Conservation (phyloP, 768 basidiomycete species). For the Podaxis sp. region DNA sequence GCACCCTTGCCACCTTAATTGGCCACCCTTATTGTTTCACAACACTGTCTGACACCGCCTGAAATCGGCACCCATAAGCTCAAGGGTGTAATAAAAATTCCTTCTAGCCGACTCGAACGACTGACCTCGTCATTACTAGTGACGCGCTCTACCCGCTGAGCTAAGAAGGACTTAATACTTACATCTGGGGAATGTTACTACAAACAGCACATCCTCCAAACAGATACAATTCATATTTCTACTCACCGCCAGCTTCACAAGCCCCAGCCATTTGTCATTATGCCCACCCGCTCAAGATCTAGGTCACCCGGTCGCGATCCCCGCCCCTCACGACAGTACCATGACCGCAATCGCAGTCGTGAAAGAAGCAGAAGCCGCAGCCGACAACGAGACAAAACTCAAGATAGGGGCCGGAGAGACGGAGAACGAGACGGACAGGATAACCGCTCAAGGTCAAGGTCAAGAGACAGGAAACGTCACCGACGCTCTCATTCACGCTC, state of each 20-base stretch:
- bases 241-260: not conserved
- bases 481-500: conserved; percentile 21
- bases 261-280: not conserved
- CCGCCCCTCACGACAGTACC: not conserved
- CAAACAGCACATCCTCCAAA: not conserved
- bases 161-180: conserved; percentile 36
- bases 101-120: conserved; percentile 33
- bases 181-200: not conserved
- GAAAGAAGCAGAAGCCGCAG: conserved; percentile 1
- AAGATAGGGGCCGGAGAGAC: conserved; percentile 5
- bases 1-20: not conserved
- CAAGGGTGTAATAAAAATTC: conserved; percentile 16
- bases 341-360: conserved; percentile 13
- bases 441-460: conserved; percentile 18
- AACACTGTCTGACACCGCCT: not conserved
- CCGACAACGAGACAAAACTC: not conserved
- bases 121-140: conserved; percentile 42
- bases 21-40: not conserved
- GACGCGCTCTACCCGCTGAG: conserved; percentile 56
- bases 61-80: not conserved
- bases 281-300: not conserved
- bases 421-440: conserved; percentile 15
- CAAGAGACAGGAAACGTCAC: conserved; percentile 14
- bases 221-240: not conserved
- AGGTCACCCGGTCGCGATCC: not conserved